Evolutionary conservation across 2,329 filamentous ascomycete genomes (phyloP).

Genomic region (Claviceps monticola): DNA sequence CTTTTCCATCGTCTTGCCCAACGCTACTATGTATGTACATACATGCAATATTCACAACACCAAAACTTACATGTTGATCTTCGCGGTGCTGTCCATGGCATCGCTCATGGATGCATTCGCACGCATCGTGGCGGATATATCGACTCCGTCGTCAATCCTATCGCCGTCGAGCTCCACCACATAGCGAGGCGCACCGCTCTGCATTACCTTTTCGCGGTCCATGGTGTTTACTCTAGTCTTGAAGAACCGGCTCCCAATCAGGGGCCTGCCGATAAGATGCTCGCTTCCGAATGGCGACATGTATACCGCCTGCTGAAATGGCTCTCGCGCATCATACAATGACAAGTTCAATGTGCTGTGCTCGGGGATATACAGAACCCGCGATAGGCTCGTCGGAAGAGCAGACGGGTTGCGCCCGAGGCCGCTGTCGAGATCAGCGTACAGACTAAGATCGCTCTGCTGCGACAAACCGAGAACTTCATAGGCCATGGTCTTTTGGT

Average conservation of each 20-base stretch:
- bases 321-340: conserved; percentile 1
- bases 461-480: neutral
- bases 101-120: too few species aligned
- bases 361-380: conserved; percentile 3
- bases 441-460: neutral
- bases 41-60: neutral
- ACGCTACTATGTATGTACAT: neutral
- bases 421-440: conserved; percentile 1
- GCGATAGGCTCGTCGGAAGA: conserved; percentile 1
- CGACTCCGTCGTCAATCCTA: neutral
- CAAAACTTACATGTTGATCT: conserved; percentile 2
- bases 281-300: conserved; percentile 1
- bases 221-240: conserved; percentile 3
- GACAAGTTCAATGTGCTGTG: conserved; percentile 2
- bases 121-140: conserved; percentile 1
- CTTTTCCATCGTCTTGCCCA: too few species aligned
- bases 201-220: neutral
- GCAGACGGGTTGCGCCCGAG: conserved; percentile 3
- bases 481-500: neutral
- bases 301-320: neutral
- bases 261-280: neutral
- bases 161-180: neutral
- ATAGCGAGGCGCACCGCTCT: neutral
- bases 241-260: conserved; percentile 5
- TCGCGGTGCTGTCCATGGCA: too few species aligned